phyloP scores from a whole-genome alignment of 1,139 yeast genomes.

The Suhomyces chickasaworum region DNA sequence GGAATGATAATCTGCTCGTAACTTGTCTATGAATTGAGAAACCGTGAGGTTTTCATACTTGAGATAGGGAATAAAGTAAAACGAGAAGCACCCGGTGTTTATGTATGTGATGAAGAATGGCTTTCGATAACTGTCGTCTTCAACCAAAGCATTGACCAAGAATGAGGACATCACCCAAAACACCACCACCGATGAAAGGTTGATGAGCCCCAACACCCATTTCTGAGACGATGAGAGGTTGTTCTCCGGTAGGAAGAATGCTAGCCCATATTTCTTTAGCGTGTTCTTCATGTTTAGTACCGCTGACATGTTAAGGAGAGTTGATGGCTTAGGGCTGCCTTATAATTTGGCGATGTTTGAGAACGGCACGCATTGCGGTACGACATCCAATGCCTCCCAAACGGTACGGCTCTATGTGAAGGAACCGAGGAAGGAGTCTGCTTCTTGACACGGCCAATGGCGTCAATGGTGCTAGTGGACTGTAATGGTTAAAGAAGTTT shows the following conservation, averaged over 20 bases:
- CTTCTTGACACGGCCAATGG: not conserved
- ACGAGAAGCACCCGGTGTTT: slow-evolving; percentile 80
- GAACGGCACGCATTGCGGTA: slow-evolving; percentile 2
- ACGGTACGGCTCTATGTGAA: slow-evolving; percentile 8
- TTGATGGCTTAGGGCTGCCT: slow-evolving; percentile 3
- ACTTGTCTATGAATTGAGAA: slow-evolving; percentile 24
- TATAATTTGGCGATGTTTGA: slow-evolving; percentile 7
- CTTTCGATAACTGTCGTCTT: slow-evolving; percentile 69
- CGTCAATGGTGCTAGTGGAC: too few species aligned
- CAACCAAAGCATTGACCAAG: slow-evolving; percentile 71
- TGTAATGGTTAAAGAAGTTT: too few species aligned
- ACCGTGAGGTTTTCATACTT: slow-evolving; percentile 24
- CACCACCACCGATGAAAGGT: slow-evolving; percentile 71
- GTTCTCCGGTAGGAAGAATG: slow-evolving; percentile 20
- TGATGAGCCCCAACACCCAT: slow-evolving; percentile 78
- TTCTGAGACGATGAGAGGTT: slow-evolving; percentile 36
- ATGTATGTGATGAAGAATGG: slow-evolving; percentile 94
- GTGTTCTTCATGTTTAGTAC: slow-evolving; percentile 8
- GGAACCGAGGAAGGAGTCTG: not conserved
- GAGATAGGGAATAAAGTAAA: slow-evolving; percentile 72
- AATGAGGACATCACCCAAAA: slow-evolving; percentile 91
- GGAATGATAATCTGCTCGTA: slow-evolving; percentile 26
- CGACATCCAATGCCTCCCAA: slow-evolving; percentile 17
- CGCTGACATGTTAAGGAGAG: slow-evolving; percentile 9
- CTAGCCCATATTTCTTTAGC: slow-evolving; percentile 14